A percentile compares a stretch with the other conserved stretches of the same genome.
phyloP scores from a whole-genome alignment of 2,329 filamentous ascomycete species.

The Cladosporium sphaerospermum region DNA sequence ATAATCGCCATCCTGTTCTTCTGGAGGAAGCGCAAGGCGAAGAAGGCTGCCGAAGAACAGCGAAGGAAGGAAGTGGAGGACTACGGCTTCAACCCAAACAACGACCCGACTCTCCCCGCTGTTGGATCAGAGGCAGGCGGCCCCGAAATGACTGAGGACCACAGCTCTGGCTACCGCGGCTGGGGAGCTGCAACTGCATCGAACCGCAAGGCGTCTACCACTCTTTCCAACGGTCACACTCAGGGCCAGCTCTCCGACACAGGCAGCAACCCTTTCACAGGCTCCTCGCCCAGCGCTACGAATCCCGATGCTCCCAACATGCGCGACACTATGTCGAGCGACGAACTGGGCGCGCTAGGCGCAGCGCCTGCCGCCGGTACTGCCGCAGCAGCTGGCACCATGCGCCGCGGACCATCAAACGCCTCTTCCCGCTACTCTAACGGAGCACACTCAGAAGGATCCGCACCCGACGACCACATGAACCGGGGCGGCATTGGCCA shows the following conservation, averaged over 20 bases:
- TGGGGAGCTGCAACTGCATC: constrained; percentile 75
- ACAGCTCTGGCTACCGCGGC: constrained; percentile 76
- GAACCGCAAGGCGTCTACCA: constrained; percentile 77
- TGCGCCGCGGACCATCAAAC: constrained; percentile 86
- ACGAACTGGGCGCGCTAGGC: constrained; percentile 77
- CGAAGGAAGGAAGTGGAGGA: constrained; percentile 95
- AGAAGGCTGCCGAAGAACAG: constrained; percentile 78
- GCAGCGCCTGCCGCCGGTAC: constrained; percentile 52
- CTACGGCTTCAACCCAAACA: constrained; percentile 96
- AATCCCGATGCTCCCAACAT: constrained; percentile 57
- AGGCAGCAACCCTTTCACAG: constrained; percentile 52
- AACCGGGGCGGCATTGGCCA: constrained; percentile 22
- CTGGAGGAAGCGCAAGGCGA: constrained; percentile 83
- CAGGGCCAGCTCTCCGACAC: constrained; percentile 58
- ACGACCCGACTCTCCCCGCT: constrained; percentile 71
- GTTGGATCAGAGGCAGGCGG: constrained; percentile 48
- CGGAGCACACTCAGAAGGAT: constrained; percentile 60
- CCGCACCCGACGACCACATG: constrained; percentile 14
- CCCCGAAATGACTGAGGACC: constrained; percentile 69
- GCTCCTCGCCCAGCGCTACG: constrained; percentile 36
- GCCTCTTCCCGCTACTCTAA: constrained; percentile 94
- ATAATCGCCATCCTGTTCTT: constrained; percentile 71
- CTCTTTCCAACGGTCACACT: constrained; percentile 65
- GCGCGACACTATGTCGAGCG: constrained; percentile 57
- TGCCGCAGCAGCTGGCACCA: constrained; percentile 51